Evolutionary conservation across 2,329 filamentous ascomycete genomes (phyloP).

Genomic region (Fonsecaea monophora): DNA sequence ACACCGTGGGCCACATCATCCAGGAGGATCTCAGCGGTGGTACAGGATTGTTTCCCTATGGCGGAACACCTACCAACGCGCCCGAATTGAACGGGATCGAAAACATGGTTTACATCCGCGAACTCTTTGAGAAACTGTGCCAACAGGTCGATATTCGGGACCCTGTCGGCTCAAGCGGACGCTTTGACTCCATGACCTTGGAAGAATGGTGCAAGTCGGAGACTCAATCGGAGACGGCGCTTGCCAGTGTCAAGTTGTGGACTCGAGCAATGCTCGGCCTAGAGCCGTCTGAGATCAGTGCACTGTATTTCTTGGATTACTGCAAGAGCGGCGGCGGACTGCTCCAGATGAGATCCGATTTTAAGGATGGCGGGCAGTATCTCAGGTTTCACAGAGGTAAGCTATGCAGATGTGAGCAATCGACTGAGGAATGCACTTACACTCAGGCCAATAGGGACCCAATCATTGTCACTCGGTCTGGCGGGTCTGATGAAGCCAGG

Average conservation of each 20-base stretch:
- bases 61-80: constrained; percentile 28
- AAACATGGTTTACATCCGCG: constrained; percentile 46
- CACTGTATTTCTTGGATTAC: constrained; percentile 64
- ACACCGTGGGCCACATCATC: constrained; percentile 54
- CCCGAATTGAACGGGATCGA: constrained; percentile 30
- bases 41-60: constrained; percentile 36
- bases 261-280: constrained; percentile 60
- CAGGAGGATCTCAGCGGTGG: constrained; percentile 47
- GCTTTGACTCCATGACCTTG: constrained; percentile 50
- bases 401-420: neutral
- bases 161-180: constrained; percentile 30
- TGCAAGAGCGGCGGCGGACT: constrained; percentile 61
- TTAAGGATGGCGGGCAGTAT: constrained; percentile 61
- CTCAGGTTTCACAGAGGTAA: constrained; percentile 46
- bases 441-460: constrained; percentile 49
- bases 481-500: constrained; percentile 45
- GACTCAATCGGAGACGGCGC: constrained; percentile 42
- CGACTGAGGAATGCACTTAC: constrained; percentile 7
- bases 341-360: constrained; percentile 60
- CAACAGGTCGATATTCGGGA: constrained; percentile 44
- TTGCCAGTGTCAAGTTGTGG: constrained; percentile 54
- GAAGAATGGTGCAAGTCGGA: constrained; percentile 48
- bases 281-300: constrained; percentile 58
- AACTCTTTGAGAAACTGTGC: constrained; percentile 49
- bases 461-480: constrained; percentile 50